A percentile compares a stretch with the other conserved stretches of the same genome.
Evolutionary conservation across 1,284 basidiomycete genomes (phyloP).

Genomic region (Coniferiporia sulphurascens): DNA sequence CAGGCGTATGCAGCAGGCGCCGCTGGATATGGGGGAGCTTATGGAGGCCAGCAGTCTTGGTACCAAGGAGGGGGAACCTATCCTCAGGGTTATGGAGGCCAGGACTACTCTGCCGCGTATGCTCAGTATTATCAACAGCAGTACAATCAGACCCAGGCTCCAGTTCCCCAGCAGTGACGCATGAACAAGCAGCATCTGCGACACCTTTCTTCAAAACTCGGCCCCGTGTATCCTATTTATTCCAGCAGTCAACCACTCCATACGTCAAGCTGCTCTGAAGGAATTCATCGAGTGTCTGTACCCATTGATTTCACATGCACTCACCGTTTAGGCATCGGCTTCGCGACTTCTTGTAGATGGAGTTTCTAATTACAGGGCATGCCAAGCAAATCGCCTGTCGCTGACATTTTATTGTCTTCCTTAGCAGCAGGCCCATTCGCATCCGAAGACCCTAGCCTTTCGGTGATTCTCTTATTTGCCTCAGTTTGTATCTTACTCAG

Average conservation of each 20-base stretch:
- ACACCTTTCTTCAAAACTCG: conserved; percentile 4
- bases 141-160: conserved; percentile 17
- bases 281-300: neutral
- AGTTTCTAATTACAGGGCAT: neutral
- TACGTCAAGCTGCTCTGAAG: neutral
- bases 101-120: conserved; percentile 70
- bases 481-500: neutral
- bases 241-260: neutral
- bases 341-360: neutral
- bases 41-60: conserved; percentile 11
- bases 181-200: neutral
- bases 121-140: conserved; percentile 49
- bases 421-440: neutral
- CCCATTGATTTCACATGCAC: neutral
- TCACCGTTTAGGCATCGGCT: neutral
- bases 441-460: neutral
- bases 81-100: conserved; percentile 19
- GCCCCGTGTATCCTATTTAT: neutral
- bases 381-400: neutral
- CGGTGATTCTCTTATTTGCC: neutral
- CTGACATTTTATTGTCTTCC: neutral
- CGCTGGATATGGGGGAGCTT: conserved; percentile 16
- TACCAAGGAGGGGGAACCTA: conserved; percentile 19
- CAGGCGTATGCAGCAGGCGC: conserved; percentile 21
- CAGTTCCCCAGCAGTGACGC: conserved; percentile 8